These are phyloP conservation scores for Lactarius trivialis DNA, from an alignment of 768 basidiomycete species.

Conservation along the genomic window DNA sequence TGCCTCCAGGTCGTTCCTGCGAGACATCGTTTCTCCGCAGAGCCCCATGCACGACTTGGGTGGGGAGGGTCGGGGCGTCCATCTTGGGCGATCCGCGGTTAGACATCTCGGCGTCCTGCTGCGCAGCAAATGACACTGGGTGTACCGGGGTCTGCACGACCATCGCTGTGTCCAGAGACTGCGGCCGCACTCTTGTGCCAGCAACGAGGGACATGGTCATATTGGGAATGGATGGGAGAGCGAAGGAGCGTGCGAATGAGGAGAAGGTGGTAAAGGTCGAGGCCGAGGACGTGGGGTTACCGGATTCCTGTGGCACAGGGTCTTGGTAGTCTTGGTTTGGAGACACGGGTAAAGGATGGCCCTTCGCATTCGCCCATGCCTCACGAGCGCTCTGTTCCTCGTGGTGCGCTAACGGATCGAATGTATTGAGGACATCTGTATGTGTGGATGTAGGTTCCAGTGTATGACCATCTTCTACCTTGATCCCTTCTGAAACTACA, in stretches of 20 bases:
- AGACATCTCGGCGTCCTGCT: conserved; percentile 4
- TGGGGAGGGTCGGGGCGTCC: not conserved
- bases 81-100: conserved; percentile 19
- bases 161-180: conserved; percentile 44
- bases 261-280: conserved; percentile 52
- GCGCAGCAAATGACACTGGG: conserved; percentile 10
- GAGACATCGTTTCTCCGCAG: conserved; percentile 25
- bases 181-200: conserved; percentile 37
- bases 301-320: conserved; percentile 7
- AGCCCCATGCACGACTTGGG: conserved; percentile 9
- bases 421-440: conserved; percentile 45
- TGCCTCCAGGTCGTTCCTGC: conserved; percentile 24
- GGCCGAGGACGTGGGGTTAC: conserved; percentile 27
- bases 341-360: conserved; percentile 46
- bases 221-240: conserved; percentile 42
- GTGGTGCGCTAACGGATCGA: conserved; percentile 57
- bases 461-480: not conserved
- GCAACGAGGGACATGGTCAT: conserved; percentile 19
- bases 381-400: conserved; percentile 55
- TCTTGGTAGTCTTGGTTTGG: conserved; percentile 6
- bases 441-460: not conserved
- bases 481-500: conserved; percentile 1
- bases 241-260: conserved; percentile 58
- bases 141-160: conserved; percentile 16
- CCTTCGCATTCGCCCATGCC: conserved; percentile 59